Evolutionary conservation across 108 stramenopile species (phyloP).

Genomic region (Nitzschia sp.): DNA sequence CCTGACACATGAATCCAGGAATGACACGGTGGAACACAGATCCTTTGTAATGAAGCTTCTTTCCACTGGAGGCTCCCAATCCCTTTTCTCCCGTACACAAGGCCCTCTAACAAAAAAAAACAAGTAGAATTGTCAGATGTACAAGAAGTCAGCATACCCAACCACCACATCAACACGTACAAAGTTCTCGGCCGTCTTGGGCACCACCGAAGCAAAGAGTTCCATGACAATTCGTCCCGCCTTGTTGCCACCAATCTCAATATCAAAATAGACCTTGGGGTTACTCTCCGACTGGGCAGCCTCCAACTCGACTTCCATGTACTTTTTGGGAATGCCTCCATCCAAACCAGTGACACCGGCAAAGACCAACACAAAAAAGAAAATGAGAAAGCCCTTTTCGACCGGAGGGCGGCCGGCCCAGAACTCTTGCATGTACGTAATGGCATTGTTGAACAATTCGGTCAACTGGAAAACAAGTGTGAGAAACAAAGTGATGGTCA

Average conservation of each 20-base stretch:
- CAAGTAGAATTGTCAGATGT: no score
- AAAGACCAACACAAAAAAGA: conserved; percentile 23
- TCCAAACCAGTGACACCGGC: conserved; percentile 42
- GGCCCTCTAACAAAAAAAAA: background rate
- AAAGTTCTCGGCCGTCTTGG: conserved; percentile 93
- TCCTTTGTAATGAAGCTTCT: conserved; percentile 71
- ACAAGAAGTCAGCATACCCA: no score
- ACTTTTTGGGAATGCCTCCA: conserved; percentile 22
- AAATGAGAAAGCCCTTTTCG: conserved; percentile 15
- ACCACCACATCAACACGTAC: conserved; percentile 4
- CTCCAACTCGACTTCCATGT: conserved; percentile 16
- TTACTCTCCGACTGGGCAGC: conserved; percentile 19
- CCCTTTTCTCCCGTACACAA: conserved; percentile 87
- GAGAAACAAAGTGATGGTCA: background rate
- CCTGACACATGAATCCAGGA: conserved; percentile 83
- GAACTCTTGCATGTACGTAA: background rate
- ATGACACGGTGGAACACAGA: conserved; percentile 93
- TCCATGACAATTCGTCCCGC: conserved; percentile 90
- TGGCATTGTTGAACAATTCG: background rate
- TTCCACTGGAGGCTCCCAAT: conserved; percentile 45
- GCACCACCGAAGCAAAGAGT: conserved; percentile 82
- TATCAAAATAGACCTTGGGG: conserved; percentile 73
- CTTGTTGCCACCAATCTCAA: conserved; percentile 75
- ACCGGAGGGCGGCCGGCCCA: conserved; percentile 11
- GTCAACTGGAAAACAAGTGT: background rate